These are phyloP conservation scores for Globisporangium spiculum DNA, from an alignment of 352 stramenopile genomes.

Conservation along the genomic window DNA sequence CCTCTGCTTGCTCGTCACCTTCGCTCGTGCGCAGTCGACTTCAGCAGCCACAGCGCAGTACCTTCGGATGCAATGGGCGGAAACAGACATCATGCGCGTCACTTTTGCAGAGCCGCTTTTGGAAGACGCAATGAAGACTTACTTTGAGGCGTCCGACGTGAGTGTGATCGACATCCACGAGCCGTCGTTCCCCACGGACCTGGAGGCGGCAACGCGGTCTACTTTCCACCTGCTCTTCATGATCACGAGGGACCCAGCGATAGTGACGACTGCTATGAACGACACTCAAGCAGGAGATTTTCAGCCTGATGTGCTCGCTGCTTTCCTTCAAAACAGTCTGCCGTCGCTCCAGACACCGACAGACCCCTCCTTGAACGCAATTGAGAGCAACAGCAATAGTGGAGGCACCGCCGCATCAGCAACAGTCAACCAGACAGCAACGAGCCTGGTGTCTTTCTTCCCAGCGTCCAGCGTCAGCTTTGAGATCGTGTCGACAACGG, in stretches of 20 bases:
- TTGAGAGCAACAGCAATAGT: neutral
- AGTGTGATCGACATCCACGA: conserved; percentile 26
- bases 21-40: neutral
- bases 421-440: neutral
- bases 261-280: neutral
- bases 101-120: conserved; percentile 27
- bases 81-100: conserved; percentile 29
- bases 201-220: conserved; percentile 18
- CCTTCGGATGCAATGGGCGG: conserved; percentile 24
- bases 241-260: neutral
- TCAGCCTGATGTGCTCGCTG: neutral
- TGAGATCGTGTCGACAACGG: conserved; percentile 13
- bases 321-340: conserved; percentile 15
- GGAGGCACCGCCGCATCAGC: neutral
- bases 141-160: conserved; percentile 24
- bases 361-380: neutral
- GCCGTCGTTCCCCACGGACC: conserved; percentile 10
- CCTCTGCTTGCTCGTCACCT: neutral
- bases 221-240: conserved; percentile 30
- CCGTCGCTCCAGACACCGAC: conserved; percentile 7
- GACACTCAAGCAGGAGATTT: neutral
- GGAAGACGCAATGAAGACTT: conserved; percentile 20
- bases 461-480: conserved; percentile 8
- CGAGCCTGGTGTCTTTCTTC: neutral
- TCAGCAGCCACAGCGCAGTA: conserved; percentile 3